Evolutionary conservation across 176 grass and related monocot genomes (phyloP).

Genomic region (Otatea glauca): DNA sequence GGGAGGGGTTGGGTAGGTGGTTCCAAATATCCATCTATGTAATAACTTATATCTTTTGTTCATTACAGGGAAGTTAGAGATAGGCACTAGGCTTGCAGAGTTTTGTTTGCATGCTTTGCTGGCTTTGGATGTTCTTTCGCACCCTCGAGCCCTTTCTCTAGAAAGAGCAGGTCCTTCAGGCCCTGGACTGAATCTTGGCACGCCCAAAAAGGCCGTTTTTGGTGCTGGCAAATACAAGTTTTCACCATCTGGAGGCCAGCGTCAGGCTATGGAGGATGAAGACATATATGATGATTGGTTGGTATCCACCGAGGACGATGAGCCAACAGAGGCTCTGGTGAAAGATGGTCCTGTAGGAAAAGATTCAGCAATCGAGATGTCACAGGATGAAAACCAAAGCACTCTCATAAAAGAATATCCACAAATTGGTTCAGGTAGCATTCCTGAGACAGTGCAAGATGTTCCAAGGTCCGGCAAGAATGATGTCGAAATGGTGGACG

Average conservation of each 20-base stretch:
- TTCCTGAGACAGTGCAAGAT: slow-evolving; percentile 25
- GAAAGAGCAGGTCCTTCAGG: slow-evolving; percentile 42
- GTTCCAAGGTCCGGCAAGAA: slow-evolving; percentile 3
- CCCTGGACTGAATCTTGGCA: slow-evolving; percentile 28
- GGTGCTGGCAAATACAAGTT: slow-evolving; percentile 17
- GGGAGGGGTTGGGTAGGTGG: neutral
- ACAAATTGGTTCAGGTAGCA: slow-evolving; percentile 25
- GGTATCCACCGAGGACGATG: slow-evolving; percentile 50
- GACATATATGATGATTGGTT: slow-evolving; percentile 62
- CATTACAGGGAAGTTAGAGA: slow-evolving; percentile 78
- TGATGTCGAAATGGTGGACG: slow-evolving; percentile 50
- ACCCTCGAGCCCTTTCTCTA: slow-evolving; percentile 73
- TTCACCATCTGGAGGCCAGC: slow-evolving; percentile 24
- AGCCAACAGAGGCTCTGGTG: slow-evolving; percentile 29
- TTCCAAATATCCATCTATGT: neutral
- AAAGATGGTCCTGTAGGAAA: slow-evolving; percentile 22
- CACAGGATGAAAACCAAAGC: slow-evolving; percentile 27
- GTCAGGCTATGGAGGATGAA: slow-evolving; percentile 47
- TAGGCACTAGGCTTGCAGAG: slow-evolving; percentile 59
- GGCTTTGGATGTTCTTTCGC: slow-evolving; percentile 82
- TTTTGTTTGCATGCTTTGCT: slow-evolving; percentile 71
- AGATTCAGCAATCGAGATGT: slow-evolving; percentile 3
- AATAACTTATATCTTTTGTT: slow-evolving; percentile 37
- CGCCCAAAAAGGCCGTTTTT: slow-evolving; percentile 36
- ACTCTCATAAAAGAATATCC: slow-evolving; percentile 37